Percentiles rank a stretch among this genome's conserved stretches.
Conservation (phyloP, 495 filamentous ascomycete species). For the Thozetella sp. region DNA sequence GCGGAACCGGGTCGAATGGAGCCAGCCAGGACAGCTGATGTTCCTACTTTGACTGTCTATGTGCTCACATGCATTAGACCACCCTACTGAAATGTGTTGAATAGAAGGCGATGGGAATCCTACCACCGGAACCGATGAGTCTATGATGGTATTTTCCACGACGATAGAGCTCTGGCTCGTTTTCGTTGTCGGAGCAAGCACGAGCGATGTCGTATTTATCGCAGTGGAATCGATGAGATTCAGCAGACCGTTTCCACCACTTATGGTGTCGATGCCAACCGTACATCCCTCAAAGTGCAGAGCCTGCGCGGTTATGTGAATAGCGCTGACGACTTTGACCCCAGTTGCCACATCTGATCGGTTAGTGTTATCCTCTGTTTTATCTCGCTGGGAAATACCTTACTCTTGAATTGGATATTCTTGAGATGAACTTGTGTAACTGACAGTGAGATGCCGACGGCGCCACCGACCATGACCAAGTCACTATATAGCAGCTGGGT, state of each 20-base stretch:
- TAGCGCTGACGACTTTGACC: slow-evolving; percentile 37
- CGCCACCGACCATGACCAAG: slow-evolving; percentile 49
- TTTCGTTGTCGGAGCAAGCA: slow-evolving; percentile 31
- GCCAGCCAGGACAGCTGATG: slow-evolving; percentile 15
- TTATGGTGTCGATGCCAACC: slow-evolving; percentile 54
- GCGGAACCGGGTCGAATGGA: slow-evolving; percentile 12
- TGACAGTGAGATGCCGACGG: slow-evolving; percentile 44
- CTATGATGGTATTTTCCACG: slow-evolving; percentile 47
- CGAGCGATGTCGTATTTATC: slow-evolving; percentile 34
- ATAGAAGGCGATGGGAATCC: background rate
- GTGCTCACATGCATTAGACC: background rate
- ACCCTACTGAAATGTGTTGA: too few species aligned
- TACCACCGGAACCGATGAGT: slow-evolving; percentile 13
- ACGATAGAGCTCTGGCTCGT: slow-evolving; percentile 50
- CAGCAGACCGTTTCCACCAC: slow-evolving; percentile 49
- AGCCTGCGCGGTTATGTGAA: slow-evolving; percentile 42
- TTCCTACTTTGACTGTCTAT: slow-evolving; percentile 17
- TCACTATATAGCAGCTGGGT: slow-evolving; percentile 48
- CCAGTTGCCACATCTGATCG: slow-evolving; percentile 26
- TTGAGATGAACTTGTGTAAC: slow-evolving; percentile 58
- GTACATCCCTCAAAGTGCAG: slow-evolving; percentile 48
- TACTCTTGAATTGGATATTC: slow-evolving; percentile 38
- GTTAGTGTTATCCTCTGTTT: background rate
- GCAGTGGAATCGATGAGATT: slow-evolving; percentile 44
- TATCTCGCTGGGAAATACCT: background rate